Conservation (phyloP, 140 eudicot genomes). For the Ambrosia hybrid region DNA sequence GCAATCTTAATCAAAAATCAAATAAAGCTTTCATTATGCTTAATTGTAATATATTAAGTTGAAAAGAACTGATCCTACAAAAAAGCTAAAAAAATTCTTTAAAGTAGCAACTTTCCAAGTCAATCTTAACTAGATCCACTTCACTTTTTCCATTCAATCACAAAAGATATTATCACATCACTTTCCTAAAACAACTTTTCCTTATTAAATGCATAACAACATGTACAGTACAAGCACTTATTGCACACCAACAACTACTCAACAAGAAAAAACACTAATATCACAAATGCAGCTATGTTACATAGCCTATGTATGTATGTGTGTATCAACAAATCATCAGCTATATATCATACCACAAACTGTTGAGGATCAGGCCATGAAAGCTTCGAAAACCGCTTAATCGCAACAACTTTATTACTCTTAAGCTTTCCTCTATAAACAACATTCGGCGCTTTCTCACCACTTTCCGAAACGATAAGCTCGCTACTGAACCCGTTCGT, state of each 20-base stretch:
- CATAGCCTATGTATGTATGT: not conserved
- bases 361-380: slow-evolving; percentile 99
- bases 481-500: slow-evolving; percentile 91
- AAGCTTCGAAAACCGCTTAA: slow-evolving; percentile 89
- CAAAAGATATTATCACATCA: slow-evolving; percentile 23
- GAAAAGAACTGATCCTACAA: slow-evolving; percentile 23
- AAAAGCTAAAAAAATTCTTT: slow-evolving; percentile 24
- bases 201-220: slow-evolving; percentile 8
- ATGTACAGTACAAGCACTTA: not conserved
- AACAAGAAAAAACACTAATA: not conserved
- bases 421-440: slow-evolving; percentile 87
- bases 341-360: slow-evolving; percentile 56
- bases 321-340: not conserved
- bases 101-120: slow-evolving; percentile 36
- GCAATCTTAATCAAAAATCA: slow-evolving; percentile 10
- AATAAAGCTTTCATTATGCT: slow-evolving; percentile 12
- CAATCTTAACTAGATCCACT: slow-evolving; percentile 26
- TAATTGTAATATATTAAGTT: not conserved
- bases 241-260: slow-evolving; percentile 7
- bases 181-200: slow-evolving; percentile 39
- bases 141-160: slow-evolving; percentile 25
- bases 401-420: slow-evolving; percentile 70
- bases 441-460: slow-evolving; percentile 97
- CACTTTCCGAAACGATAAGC: slow-evolving; percentile 92
- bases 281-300: not conserved